These are phyloP conservation scores for Leccinum aurantiacum DNA, from an alignment of 768 basidiomycete species.

Conservation along the genomic window DNA sequence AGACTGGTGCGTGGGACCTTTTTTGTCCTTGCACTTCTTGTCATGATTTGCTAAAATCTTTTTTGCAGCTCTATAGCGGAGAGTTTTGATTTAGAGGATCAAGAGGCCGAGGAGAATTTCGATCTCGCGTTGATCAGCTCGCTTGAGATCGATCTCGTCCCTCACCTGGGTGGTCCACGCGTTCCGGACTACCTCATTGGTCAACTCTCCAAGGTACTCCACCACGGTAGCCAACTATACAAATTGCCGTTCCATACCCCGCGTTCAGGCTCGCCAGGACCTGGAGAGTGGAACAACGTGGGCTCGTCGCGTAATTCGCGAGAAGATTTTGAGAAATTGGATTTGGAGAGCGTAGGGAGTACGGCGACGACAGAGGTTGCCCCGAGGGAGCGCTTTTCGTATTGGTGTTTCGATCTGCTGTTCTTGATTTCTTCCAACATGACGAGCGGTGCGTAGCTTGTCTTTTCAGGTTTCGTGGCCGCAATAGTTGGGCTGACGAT, in stretches of 20 bases:
- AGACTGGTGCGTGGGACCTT: slow-evolving; percentile 60
- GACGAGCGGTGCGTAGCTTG: slow-evolving; percentile 48
- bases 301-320: slow-evolving; percentile 15
- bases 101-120: slow-evolving; percentile 81
- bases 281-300: slow-evolving; percentile 7
- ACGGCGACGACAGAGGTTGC: slow-evolving; percentile 57
- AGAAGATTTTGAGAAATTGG: slow-evolving; percentile 38
- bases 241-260: slow-evolving; percentile 25
- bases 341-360: slow-evolving; percentile 49
- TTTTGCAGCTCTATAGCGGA: slow-evolving; percentile 53
- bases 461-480: background rate
- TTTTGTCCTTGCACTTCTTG: background rate
- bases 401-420: slow-evolving; percentile 89
- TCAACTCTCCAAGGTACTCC: slow-evolving; percentile 68
- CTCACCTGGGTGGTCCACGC: slow-evolving; percentile 64
- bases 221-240: slow-evolving; percentile 69
- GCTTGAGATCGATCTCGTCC: slow-evolving; percentile 78
- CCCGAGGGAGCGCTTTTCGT: slow-evolving; percentile 83
- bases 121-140: slow-evolving; percentile 77
- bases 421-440: slow-evolving; percentile 76
- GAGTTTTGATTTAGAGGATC: slow-evolving; percentile 57
- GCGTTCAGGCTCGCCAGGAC: slow-evolving; percentile 12
- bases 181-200: slow-evolving; percentile 71
- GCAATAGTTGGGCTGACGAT: background rate
- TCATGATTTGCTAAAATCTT: background rate